phyloP scores from a whole-genome alignment of 1,284 basidiomycete genomes.

The Ustilago loliicola region DNA sequence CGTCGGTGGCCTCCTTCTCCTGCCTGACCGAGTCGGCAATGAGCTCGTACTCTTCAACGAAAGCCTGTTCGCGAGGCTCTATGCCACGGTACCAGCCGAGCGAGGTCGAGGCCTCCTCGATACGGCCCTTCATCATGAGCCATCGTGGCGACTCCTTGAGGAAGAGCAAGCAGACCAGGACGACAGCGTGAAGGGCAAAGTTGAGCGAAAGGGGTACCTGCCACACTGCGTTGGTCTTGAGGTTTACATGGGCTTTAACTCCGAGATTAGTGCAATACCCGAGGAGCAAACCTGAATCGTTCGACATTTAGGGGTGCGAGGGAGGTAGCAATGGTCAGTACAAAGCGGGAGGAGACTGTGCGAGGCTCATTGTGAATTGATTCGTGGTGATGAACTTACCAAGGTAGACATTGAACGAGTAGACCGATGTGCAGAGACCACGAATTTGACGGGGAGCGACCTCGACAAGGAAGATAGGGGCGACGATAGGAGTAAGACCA shows the following conservation, averaged over 20 bases:
- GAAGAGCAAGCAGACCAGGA: conserved; percentile 72
- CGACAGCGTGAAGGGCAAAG: conserved; percentile 63
- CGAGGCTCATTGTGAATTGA: too few relatives aligned
- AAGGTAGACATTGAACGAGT: conserved; percentile 43
- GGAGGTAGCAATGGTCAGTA: neutral
- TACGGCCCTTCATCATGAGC: conserved; percentile 79
- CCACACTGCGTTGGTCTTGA: conserved; percentile 34
- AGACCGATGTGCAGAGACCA: conserved; percentile 55
- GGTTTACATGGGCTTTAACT: conserved; percentile 31
- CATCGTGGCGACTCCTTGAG: conserved; percentile 84
- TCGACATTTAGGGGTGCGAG: neutral
- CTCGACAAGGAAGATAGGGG: conserved; percentile 51
- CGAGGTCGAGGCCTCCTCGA: conserved; percentile 76
- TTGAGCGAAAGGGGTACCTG: conserved; percentile 42
- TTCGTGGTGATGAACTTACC: conserved; percentile 9
- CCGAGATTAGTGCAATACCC: conserved; percentile 41
- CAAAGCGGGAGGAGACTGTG: too few relatives aligned
- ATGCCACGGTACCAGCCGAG: conserved; percentile 71
- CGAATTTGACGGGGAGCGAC: conserved; percentile 43
- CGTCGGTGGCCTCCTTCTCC: conserved; percentile 44
- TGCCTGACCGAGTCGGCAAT: conserved; percentile 42
- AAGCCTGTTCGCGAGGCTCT: conserved; percentile 35
- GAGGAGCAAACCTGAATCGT: conserved; percentile 16
- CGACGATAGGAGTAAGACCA: conserved; percentile 42
- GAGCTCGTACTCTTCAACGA: conserved; percentile 46